These are phyloP conservation scores for Globomyces sp. DNA, from an alignment of 371 early-diverging fungal species.

Conservation along the genomic window DNA sequence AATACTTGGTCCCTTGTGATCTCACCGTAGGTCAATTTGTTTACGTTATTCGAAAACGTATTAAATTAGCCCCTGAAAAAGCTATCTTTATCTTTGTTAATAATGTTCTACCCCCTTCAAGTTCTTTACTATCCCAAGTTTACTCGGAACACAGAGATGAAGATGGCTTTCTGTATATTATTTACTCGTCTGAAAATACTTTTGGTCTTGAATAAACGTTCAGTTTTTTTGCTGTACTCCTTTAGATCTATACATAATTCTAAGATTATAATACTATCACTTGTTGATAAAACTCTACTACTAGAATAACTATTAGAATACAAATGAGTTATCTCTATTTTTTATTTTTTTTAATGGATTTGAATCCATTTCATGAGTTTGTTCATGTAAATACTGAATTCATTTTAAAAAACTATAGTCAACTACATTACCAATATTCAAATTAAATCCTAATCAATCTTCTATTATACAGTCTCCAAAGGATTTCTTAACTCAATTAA, in stretches of 20 bases:
- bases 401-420: too few species aligned
- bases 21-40: slow-evolving; percentile 97
- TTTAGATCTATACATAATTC: too few species aligned
- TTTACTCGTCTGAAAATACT: slow-evolving; percentile 41
- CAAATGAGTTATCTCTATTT: too few species aligned
- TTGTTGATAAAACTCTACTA: too few species aligned
- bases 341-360: too few species aligned
- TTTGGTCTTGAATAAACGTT: slow-evolving; percentile 25
- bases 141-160: slow-evolving; percentile 95
- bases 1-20: slow-evolving; percentile 96
- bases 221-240: not conserved
- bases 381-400: too few species aligned
- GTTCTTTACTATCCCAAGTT: slow-evolving; percentile 80
- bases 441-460: not conserved
- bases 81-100: slow-evolving; percentile 98
- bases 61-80: slow-evolving; percentile 91
- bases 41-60: slow-evolving; percentile 91
- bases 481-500: not conserved
- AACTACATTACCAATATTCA: not conserved
- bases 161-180: slow-evolving; percentile 92
- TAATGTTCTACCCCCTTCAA: slow-evolving; percentile 82
- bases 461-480: not conserved
- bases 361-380: too few species aligned
- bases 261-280: too few species aligned
- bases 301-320: too few species aligned